Conservation (phyloP, 306 rosid species). For the Medicago ruthenica region DNA sequence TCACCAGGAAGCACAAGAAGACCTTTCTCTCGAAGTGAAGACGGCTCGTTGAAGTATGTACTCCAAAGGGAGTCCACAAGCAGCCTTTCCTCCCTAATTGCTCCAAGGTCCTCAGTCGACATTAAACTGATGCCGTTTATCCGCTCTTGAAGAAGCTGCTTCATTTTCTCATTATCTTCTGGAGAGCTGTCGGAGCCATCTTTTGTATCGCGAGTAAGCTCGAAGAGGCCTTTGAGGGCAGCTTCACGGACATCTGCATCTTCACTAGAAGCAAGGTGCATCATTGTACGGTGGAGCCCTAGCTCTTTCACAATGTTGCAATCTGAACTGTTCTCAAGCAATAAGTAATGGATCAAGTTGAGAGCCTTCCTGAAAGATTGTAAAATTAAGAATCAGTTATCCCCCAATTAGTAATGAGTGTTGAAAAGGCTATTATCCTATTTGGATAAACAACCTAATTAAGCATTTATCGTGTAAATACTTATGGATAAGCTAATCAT, state of each 20-base stretch:
- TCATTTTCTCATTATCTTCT: conserved; percentile 72
- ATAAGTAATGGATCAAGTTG: conserved; percentile 78
- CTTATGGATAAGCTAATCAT: no score
- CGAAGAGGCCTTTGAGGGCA: conserved; percentile 77
- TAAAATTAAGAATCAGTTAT: conserved; percentile 19
- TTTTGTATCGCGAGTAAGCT: conserved; percentile 54
- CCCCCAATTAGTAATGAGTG: not conserved
- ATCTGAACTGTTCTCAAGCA: conserved; percentile 73
- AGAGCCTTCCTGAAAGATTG: conserved; percentile 82
- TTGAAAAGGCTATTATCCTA: not conserved
- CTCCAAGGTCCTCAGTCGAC: conserved; percentile 84
- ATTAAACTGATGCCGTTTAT: conserved; percentile 60
- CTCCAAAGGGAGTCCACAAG: conserved; percentile 88
- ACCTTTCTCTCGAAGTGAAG: conserved; percentile 75
- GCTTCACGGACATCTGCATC: conserved; percentile 86
- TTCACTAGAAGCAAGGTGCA: conserved; percentile 78
- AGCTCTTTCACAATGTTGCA: conserved; percentile 62
- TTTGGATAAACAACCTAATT: no score
- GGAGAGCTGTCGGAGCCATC: conserved; percentile 29
- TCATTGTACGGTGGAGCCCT: conserved; percentile 75
- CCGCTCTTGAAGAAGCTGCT: conserved; percentile 78
- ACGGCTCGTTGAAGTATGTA: conserved; percentile 67
- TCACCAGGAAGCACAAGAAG: conserved; percentile 85
- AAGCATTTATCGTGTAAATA: no score
- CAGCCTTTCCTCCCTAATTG: conserved; percentile 76